phyloP scores from a whole-genome alignment of 805 yeast species.

The Schwanniomyces polymorphus region DNA sequence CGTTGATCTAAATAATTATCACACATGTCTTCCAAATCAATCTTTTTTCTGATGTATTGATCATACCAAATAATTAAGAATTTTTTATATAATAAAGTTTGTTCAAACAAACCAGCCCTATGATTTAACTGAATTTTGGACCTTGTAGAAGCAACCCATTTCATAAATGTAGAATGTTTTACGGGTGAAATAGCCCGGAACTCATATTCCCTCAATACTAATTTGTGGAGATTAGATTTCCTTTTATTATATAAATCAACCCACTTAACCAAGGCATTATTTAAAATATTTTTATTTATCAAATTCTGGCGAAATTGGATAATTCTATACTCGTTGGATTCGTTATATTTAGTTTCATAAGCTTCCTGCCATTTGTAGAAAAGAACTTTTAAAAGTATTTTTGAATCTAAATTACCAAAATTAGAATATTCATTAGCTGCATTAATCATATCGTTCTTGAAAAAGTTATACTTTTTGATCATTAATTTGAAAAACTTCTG shows the following conservation, averaged over 20 bases:
- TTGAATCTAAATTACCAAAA: constrained; percentile 4
- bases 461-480: constrained; percentile 1
- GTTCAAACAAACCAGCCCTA: constrained; percentile 17
- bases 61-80: constrained; percentile 35
- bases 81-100: constrained; percentile 21
- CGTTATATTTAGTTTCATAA: constrained; percentile 20
- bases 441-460: constrained; percentile 4
- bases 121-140: not conserved
- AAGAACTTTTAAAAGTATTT: constrained; percentile 2
- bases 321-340: constrained; percentile 14
- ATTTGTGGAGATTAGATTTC: constrained; percentile 5
- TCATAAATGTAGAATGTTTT: constrained; percentile 3
- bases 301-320: constrained; percentile 13
- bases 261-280: constrained; percentile 18
- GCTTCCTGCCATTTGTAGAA: constrained; percentile 22
- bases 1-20: constrained; percentile 28
- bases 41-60: constrained; percentile 19
- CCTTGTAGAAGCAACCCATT: constrained; percentile 13
- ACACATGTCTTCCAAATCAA: constrained; percentile 25
- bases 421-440: constrained; percentile 1
- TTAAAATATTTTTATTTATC: constrained; percentile 9
- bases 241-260: constrained; percentile 16
- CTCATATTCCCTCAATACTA: constrained; percentile 7
- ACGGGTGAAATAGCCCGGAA: constrained; percentile 4
- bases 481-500: constrained; percentile 16